phyloP scores from a whole-genome alignment of 148 eudicot genomes.

The Pouteria glomerata region DNA sequence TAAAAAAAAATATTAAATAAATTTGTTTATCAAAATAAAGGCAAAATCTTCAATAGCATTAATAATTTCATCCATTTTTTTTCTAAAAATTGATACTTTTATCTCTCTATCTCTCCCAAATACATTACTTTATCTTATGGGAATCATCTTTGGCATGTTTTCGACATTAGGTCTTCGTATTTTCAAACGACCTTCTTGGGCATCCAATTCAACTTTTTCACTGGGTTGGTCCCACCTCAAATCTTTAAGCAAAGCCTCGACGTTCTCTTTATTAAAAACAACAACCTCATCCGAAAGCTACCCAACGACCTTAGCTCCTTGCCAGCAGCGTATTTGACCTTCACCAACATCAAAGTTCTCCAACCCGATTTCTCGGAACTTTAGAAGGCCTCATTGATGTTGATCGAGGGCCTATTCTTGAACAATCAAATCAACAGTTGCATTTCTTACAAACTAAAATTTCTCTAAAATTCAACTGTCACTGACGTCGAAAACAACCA shows the following conservation, averaged over 20 bases:
- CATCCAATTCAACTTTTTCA: slow-evolving; percentile 23
- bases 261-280: slow-evolving; percentile 35
- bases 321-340: slow-evolving; percentile 20
- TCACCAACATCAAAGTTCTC: slow-evolving; percentile 31
- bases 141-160: slow-evolving; percentile 17
- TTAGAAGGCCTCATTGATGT: slow-evolving; percentile 17
- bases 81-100: no score
- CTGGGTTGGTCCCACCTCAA: slow-evolving; percentile 25
- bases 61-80: no score
- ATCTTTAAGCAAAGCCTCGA: slow-evolving; percentile 16
- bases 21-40: no score
- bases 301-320: slow-evolving; percentile 24
- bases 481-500: slow-evolving; percentile 26
- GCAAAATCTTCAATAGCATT: no score
- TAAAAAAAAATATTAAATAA: no score
- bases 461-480: slow-evolving; percentile 15
- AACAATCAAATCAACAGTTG: slow-evolving; percentile 29
- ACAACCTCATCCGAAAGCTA: slow-evolving; percentile 19
- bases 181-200: slow-evolving; percentile 18
- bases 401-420: slow-evolving; percentile 26
- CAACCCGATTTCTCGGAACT: slow-evolving; percentile 27
- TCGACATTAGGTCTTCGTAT: slow-evolving; percentile 16
- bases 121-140: neutral
- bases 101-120: neutral
- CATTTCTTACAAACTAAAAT: slow-evolving; percentile 33